A percentile compares a stretch with the other conserved stretches of the same genome.
Evolutionary conservation across 352 stramenopile species (phyloP).

Genomic region (Globisporangium heterothallicum): DNA sequence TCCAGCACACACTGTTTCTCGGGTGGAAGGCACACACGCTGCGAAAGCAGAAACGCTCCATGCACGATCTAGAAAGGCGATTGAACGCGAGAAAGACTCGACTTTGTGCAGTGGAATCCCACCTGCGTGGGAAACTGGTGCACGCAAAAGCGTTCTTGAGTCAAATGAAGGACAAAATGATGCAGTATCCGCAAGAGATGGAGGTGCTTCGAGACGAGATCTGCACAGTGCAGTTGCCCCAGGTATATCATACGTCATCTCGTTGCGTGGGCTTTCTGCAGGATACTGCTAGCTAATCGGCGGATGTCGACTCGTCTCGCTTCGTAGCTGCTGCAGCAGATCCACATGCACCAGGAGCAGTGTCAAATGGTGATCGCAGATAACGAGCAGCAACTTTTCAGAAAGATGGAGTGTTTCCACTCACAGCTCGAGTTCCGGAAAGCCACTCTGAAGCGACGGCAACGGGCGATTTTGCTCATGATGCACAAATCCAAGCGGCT

Average conservation of each 20-base stretch:
- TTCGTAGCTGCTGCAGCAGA: constrained; percentile 4
- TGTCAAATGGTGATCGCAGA: constrained; percentile 24
- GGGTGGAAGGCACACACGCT: constrained; percentile 19
- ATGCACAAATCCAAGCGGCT: constrained; percentile 4
- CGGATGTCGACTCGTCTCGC: too few relatives aligned
- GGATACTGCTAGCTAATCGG: neutral
- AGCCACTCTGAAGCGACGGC: constrained; percentile 10
- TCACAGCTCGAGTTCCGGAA: neutral
- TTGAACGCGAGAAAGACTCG: neutral
- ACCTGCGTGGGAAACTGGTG: constrained; percentile 1
- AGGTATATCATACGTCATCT: constrained; percentile 6
- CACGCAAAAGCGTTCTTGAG: neutral
- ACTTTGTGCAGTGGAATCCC: neutral
- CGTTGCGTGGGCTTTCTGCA: neutral
- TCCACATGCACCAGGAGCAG: constrained; percentile 15
- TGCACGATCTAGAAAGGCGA: neutral
- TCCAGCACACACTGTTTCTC: constrained; percentile 19
- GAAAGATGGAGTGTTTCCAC: neutral
- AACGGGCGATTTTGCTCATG: constrained; percentile 8
- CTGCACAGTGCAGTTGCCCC: constrained; percentile 5
- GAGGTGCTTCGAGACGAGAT: constrained; percentile 17
- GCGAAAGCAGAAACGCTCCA: neutral
- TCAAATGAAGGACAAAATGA: neutral
- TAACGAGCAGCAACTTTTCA: constrained; percentile 8
- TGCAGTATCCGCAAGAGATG: constrained; percentile 1